Evolutionary conservation across 306 rosid species (phyloP).

Genomic region (Inga oerstediana): DNA sequence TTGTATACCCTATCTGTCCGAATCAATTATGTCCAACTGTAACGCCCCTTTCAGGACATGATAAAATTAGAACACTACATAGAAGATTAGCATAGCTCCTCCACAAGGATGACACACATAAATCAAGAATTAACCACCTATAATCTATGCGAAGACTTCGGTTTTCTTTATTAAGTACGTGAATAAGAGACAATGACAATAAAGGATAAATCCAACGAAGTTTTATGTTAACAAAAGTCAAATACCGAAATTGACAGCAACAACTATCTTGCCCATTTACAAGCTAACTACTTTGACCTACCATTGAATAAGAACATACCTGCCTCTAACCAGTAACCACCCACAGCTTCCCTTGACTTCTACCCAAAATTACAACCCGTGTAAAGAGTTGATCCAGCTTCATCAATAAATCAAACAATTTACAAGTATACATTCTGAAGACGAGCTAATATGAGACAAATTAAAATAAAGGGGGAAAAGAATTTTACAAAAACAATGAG

Average conservation of each 20-base stretch:
- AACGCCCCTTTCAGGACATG: neutral
- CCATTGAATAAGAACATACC: constrained; percentile 27
- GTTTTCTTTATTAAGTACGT: neutral
- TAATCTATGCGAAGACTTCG: neutral
- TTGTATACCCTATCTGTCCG: no score
- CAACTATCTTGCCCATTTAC: constrained; percentile 25
- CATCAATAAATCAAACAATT: constrained; percentile 60
- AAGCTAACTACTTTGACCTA: constrained; percentile 28
- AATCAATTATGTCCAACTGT: neutral
- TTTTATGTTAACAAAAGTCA: neutral
- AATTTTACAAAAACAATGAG: constrained; percentile 70
- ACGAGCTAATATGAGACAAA: constrained; percentile 38
- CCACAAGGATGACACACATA: neutral
- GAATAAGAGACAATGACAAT: constrained; percentile 4
- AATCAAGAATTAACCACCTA: neutral
- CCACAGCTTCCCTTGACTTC: constrained; percentile 38
- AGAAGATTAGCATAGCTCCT: neutral
- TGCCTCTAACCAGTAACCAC: constrained; percentile 40
- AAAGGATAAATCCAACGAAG: neutral
- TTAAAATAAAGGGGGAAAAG: constrained; percentile 36
- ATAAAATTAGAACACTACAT: neutral
- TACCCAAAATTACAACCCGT: constrained; percentile 50
- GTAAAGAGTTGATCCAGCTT: constrained; percentile 43
- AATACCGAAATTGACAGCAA: neutral
- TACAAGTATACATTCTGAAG: constrained; percentile 54